A percentile compares a stretch with the other conserved stretches of the same genome.
These are phyloP conservation scores for Taphrina pruni DNA, from an alignment of 1,139 yeast genomes.

Conservation along the genomic window DNA sequence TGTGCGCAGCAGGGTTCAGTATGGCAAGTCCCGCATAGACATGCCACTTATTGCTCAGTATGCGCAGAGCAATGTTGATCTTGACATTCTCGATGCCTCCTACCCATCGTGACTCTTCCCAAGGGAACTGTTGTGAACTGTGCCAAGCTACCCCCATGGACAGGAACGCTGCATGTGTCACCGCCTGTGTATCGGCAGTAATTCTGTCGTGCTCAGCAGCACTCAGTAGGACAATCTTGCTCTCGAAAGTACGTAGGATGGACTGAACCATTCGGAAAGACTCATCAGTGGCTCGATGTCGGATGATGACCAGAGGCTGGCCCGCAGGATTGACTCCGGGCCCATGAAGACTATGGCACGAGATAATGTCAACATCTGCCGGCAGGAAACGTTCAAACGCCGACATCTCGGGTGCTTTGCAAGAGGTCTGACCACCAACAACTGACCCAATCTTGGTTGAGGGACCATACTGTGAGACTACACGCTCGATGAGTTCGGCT, in stretches of 20 bases:
- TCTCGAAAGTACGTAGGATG: slow-evolving; percentile 72
- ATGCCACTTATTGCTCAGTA: slow-evolving; percentile 94
- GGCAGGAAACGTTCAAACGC: slow-evolving; percentile 84
- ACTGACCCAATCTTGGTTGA: slow-evolving; percentile 84
- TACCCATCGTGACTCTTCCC: slow-evolving; percentile 85
- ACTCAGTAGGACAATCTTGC: slow-evolving; percentile 76
- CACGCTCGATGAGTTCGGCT: slow-evolving; percentile 75
- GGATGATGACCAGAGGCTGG: slow-evolving; percentile 86
- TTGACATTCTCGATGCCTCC: slow-evolving; percentile 97
- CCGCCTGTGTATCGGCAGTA: slow-evolving; percentile 98
- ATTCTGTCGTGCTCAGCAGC: slow-evolving; percentile 89
- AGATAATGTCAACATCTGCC: slow-evolving; percentile 75
- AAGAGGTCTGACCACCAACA: slow-evolving; percentile 98
- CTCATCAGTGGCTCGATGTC: slow-evolving; percentile 68
- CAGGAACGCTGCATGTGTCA: slow-evolving; percentile 94
- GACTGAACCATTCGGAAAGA: slow-evolving; percentile 66
- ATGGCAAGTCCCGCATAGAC: slow-evolving; percentile 97
- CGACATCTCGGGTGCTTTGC: slow-evolving; percentile 85
- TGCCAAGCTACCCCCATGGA: slow-evolving; percentile 97
- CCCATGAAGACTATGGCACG: slow-evolving; percentile 92
- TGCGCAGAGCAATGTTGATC: slow-evolving; percentile 86
- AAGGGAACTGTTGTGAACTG: slow-evolving; percentile 80
- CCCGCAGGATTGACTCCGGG: slow-evolving; percentile 88
- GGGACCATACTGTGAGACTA: slow-evolving; percentile 80
- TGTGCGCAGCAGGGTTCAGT: slow-evolving; percentile 92